Evolutionary conservation across 495 filamentous ascomycete species (phyloP).

Genomic region (Tuber borchii): DNA sequence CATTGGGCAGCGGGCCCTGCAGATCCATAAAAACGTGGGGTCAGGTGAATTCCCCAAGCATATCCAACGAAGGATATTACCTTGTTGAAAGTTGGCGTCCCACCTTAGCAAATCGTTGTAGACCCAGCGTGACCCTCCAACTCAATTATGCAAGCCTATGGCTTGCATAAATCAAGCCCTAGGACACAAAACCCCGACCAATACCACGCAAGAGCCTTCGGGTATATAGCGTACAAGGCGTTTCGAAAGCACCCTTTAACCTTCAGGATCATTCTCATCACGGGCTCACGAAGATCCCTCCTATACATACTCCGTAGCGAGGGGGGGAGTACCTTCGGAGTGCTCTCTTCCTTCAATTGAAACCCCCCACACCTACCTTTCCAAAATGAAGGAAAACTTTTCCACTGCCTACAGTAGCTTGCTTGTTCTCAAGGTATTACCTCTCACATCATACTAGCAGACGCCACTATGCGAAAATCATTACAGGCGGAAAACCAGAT

Average conservation of each 20-base stretch:
- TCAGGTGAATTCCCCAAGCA: background rate
- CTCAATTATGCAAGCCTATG: background rate
- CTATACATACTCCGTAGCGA: background rate
- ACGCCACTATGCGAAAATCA: background rate
- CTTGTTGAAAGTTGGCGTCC: background rate
- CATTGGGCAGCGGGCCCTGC: background rate
- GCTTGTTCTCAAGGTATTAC: background rate
- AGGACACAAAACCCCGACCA: background rate
- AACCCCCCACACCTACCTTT: background rate
- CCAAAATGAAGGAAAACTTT: background rate
- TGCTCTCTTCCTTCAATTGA: background rate
- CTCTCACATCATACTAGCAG: background rate
- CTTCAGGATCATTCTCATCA: background rate
- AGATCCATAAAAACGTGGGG: slow-evolving; percentile 2
- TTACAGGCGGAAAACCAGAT: background rate
- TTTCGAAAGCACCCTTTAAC: background rate
- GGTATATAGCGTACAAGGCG: background rate
- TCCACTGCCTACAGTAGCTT: background rate
- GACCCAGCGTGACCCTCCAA: background rate
- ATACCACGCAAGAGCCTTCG: background rate
- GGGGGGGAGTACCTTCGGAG: background rate
- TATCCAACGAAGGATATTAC: background rate
- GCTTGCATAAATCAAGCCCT: background rate
- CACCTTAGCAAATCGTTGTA: background rate
- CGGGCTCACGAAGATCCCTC: background rate